These are phyloP conservation scores for Ceratorhiza oryzae-sativae DNA, from an alignment of 1,284 basidiomycete genomes.

Conservation along the genomic window DNA sequence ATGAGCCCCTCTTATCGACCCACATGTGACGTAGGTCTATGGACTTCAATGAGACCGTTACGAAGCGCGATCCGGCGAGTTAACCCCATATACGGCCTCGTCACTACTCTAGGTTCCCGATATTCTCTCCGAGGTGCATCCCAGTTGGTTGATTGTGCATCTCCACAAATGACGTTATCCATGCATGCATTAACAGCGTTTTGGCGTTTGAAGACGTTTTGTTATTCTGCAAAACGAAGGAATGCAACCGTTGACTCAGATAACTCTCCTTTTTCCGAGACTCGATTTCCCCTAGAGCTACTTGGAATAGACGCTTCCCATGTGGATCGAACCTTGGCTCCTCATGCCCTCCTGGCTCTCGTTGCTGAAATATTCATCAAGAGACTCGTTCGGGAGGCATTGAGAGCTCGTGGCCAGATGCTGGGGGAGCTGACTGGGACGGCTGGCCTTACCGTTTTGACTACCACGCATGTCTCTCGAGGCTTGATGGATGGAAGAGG, in stretches of 20 bases:
- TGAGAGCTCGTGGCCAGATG: constrained; percentile 12
- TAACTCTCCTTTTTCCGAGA: background rate
- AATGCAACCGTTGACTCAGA: background rate
- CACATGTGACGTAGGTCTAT: constrained; percentile 27
- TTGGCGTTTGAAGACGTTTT: constrained; percentile 28
- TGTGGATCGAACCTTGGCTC: constrained; percentile 33
- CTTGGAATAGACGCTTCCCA: constrained; percentile 25
- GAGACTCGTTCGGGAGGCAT: background rate
- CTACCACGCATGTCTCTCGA: constrained; percentile 27
- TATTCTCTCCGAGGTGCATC: constrained; percentile 23
- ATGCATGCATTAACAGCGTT: constrained; percentile 13
- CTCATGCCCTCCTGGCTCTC: constrained; percentile 35
- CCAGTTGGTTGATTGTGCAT: constrained; percentile 23
- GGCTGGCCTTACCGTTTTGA: constrained; percentile 7
- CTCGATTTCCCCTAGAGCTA: constrained; percentile 15
- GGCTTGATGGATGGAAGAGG: constrained; percentile 26
- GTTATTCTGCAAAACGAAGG: constrained; percentile 18
- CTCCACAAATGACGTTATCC: constrained; percentile 30
- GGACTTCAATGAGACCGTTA: constrained; percentile 9
- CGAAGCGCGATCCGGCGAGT: constrained; percentile 4
- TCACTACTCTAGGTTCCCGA: constrained; percentile 26
- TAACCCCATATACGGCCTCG: constrained; percentile 21
- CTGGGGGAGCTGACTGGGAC: background rate
- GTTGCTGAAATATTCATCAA: constrained; percentile 33
- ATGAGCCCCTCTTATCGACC: background rate